These are phyloP conservation scores for Fusarium papillatum DNA, from an alignment of 2,329 filamentous ascomycete genomes.

Conservation along the genomic window DNA sequence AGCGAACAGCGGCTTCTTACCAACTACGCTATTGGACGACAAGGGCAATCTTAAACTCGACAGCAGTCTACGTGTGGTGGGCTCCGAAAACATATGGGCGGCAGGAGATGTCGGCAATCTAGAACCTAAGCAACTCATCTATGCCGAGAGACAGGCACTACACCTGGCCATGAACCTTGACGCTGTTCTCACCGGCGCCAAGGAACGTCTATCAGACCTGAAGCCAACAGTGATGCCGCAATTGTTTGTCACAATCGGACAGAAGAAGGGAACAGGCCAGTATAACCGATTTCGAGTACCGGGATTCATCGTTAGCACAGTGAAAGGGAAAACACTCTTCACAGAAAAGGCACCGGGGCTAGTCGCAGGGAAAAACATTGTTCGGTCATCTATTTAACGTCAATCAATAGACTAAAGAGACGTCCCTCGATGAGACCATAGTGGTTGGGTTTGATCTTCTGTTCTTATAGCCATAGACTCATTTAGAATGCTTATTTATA, in stretches of 20 bases:
- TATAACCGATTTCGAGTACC: background rate
- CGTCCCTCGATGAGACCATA: background rate
- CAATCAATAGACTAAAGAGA: background rate
- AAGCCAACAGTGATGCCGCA: background rate
- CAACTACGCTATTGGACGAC: background rate
- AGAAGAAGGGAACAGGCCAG: slow-evolving; percentile 9
- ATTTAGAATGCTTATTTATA: background rate
- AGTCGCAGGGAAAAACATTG: background rate
- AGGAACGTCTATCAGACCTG: background rate
- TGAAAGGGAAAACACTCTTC: slow-evolving; percentile 7
- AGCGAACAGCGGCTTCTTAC: background rate
- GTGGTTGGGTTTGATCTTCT: too few relatives aligned
- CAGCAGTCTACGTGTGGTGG: background rate
- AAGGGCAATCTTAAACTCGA: background rate
- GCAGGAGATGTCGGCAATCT: slow-evolving; percentile 4
- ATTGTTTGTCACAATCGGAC: slow-evolving; percentile 2
- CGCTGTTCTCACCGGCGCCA: background rate
- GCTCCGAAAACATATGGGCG: slow-evolving; percentile 1
- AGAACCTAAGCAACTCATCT: slow-evolving; percentile 9
- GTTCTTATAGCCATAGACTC: too few relatives aligned
- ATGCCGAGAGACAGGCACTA: slow-evolving; percentile 1
- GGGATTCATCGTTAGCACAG: background rate
- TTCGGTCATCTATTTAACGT: background rate
- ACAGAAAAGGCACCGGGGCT: slow-evolving; percentile 6
- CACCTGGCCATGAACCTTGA: slow-evolving; percentile 2